Base-by-base conservation (phyloP, 169 alveolate genomes). In the Pseudocohnilembus persalinus region DNA sequence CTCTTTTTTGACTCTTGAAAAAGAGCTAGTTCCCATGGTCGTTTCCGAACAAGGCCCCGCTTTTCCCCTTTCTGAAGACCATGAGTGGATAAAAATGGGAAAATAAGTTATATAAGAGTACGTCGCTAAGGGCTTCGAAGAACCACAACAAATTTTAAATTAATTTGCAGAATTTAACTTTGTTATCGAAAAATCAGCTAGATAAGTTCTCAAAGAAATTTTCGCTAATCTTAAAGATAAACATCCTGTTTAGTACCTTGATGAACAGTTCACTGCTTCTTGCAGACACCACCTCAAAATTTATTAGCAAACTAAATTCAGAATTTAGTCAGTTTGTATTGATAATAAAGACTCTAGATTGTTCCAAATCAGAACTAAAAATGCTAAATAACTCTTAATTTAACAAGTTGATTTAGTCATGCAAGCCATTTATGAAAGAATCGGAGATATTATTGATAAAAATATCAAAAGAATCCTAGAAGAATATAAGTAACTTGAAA, bases 21-120 rank as follows among this genome's bases (percentile, higher is more conserved):
- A 76, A 30, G 94, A 90, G 34, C 77, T 92, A 26, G 91, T 92
- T 87, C 94, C 96, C 1, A 84, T 92, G 72, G 79, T 92, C 0
- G 83, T 88, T 63, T 88, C 82, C 65, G 91, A 81, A 74, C 80
- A 77, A 32, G 29, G 78, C 26, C 73, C 83, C 34, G 76, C 83
- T 6, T 33, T 74, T 29, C 49, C 49, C 15, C 31, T 35, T 27
- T 49, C 34, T 31, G 63, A 83, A 27, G 31, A 1, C 29, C 33
- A 29, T 0, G 15, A 81, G 34, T 77, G 79, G 32, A 82, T 81
- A 65, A 65, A 79, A 27, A 89, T 77, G 73, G 91, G 92, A 31
- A 73, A 81, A 30, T 65, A 78, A 0, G 65, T 81, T 31, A 78
- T 92, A 29, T 73, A 74, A 15, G 74, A 83, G 1, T 84, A 85